Base-by-base conservation (phyloP, 2,329 filamentous ascomycete genomes). In the Fusarium armeniacum region DNA sequence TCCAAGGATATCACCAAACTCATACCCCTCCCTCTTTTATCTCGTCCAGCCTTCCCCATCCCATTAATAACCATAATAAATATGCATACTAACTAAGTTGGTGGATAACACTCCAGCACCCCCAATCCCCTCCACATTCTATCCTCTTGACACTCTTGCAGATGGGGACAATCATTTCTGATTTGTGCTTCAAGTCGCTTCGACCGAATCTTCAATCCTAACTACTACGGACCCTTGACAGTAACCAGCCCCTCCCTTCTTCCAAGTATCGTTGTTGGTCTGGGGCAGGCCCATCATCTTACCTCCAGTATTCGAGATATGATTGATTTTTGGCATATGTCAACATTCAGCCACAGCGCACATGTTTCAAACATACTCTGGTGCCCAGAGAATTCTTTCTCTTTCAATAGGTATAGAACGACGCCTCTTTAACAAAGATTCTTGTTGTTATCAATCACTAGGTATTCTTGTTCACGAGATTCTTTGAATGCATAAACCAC, bases 51-150 rank as follows among this genome's bases (percentile, higher is more conserved):
- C 52, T 38, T 46, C 26, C 50, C 45, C 41, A 55, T 56, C 38
- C 33, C 24, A 30, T 28, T 59, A 56, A 71, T 72, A 72, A 73
- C 70, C 70, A 72, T 69, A 73, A 73, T 56, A 49, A 58, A 65
- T 69, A 71, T 73, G 65, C 70, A 61, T 73, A 55, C 41, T 61
- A 50, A 44, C 41, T 61, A 50, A 44, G 18, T 44, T 41, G 45
- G 58, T 62, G 67, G 64, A 54, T 68, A 54, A 50, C 36, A 51
- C 53, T 56, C 33, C 24, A 51, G 26, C 24, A 51, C 26, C 22
- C 24, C 40, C 43, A 30, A 22, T 45, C 53, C 60, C 58, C 50
- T 65, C 69, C 62, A 61, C 63, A 57, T n/a, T 36, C 41, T 18
- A 46, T 46, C 52, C 15, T 32, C 38, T 40, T 50, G n/a, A 33